Base-by-base conservation (phyloP, 805 yeast species). In the Ogataea nonfermentans region DNA sequence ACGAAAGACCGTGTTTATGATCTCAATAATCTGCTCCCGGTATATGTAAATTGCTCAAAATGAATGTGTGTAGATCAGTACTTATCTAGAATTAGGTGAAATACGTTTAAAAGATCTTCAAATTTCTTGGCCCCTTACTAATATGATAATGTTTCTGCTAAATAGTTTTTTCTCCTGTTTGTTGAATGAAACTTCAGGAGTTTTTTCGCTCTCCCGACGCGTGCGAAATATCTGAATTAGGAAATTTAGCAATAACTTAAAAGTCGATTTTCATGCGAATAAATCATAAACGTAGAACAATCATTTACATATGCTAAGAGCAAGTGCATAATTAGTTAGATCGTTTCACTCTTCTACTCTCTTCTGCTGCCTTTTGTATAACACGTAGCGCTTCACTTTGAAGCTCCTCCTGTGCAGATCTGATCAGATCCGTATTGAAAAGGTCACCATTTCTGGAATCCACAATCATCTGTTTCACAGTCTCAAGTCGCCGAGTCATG, bases 401-500 rank as follows among this genome's bases (percentile, higher is more conserved):
- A 34, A 63, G 37, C 35, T 65, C 66, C 29, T 61, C 66, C 36
- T 63, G 67, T 0, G 66, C 67, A 22, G 61, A 63, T 15, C 53
- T 52, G 29, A 63, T 56, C 8, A 62, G 32, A 4, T 55, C 53
- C 3, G 48, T 52, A 36, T 63, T 52, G 12, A 50, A 48, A 10
- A 63, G 40, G 9, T 53, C 59, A 2, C 65, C 66, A 2, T 32
- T 37, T 26, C 69, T 42, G 1, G 63, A 49, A 35, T 59, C 65
- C 1, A 32, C 37, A 15, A 65, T 57, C 52, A 64, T 58, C 9
- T 35, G 43, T 16, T 54, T 52, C 16, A 62, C 60, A 9, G 45
- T 53, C 2, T 37, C 42, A 13, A 62, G 38, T 24, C 56, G 59
- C 6, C 47, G 45, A 6, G 32, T 11, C 29, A 63, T 29, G 0